Evolutionary conservation across 1,139 yeast genomes (phyloP), one percentile per base, ranked within the genome.

Genomic region (Diutina catenulata): DNA sequence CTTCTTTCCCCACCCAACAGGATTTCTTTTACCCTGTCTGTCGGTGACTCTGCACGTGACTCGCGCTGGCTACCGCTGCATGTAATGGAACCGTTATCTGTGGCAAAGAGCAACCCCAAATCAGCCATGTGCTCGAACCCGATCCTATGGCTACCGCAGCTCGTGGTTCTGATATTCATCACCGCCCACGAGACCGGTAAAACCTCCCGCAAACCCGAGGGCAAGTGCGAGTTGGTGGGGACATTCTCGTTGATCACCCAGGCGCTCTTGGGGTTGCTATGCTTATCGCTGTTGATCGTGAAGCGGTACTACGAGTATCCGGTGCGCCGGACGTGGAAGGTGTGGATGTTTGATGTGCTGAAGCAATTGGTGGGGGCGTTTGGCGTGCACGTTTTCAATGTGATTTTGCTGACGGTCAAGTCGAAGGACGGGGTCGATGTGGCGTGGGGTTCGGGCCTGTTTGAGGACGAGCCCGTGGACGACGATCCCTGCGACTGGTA

Each of bases 341-440:
- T 88, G 13, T 91, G 97, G 97, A 54, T 71, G 16, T 88, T 76
- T 52, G 98, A 91, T 53, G 94, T 91, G 1, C 74, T 84, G 23
- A 91, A 91, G 51, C 98, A 91, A 55, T 67, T 88, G 3, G 62
- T 84, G 20, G 97, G 97, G 0, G 86, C 97, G 0, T 58, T 82
- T 20, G 87, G 91, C 1, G 73, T 88, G 2, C 98, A 91, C 52
- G 62, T 80, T 10, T 62, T 88, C 49, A 91, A 91, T 50, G 69
- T 88, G n/a, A 56, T 75, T 16, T 62, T 83, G 37, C 80, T 95
- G 31, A 70, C 86, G 27, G 41, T 78, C 36, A 75, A 80, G 38
- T 43, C 45, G 14, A 43, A 31, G 19, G 44, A 40, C 11, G 44
- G 45, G 15, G 45, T 41, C 11, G 20, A 7, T 21, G 27, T 6